phyloP scores from a whole-genome alignment of 2,329 filamentous ascomycete species.

The Decorospora gaudefroyi region DNA sequence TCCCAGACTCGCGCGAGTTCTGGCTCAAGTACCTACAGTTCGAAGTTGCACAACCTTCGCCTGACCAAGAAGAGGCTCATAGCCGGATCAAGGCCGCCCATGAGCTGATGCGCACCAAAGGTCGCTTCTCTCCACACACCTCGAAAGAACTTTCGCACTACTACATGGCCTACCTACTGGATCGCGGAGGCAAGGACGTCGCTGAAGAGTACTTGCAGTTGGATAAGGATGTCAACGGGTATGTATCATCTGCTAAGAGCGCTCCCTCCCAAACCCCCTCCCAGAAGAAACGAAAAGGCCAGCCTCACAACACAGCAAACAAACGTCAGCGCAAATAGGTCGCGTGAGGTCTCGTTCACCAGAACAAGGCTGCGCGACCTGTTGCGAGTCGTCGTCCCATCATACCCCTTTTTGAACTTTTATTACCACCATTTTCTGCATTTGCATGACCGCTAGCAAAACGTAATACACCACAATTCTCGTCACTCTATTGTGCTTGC shows the following conservation, averaged over 20 bases:
- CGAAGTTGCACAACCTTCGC: slow-evolving; percentile 81
- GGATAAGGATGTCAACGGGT: slow-evolving; percentile 84
- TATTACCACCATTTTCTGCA: slow-evolving; percentile 25
- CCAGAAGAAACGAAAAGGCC: slow-evolving; percentile 32
- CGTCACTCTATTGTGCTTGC: slow-evolving; percentile 12
- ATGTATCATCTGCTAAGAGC: slow-evolving; percentile 44
- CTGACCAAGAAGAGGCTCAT: slow-evolving; percentile 64
- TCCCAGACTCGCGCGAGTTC: slow-evolving; percentile 82
- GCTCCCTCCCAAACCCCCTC: slow-evolving; percentile 28
- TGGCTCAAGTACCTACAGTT: slow-evolving; percentile 90
- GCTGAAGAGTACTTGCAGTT: slow-evolving; percentile 84
- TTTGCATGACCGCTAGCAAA: slow-evolving; percentile 31
- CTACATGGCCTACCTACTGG: slow-evolving; percentile 84
- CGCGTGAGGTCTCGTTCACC: slow-evolving; percentile 13
- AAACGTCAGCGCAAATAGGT: slow-evolving; percentile 38
- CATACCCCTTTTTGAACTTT: slow-evolving; percentile 18
- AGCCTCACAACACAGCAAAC: slow-evolving; percentile 43
- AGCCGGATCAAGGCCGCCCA: slow-evolving; percentile 80
- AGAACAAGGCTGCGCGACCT: slow-evolving; percentile 8
- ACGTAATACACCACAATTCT: slow-evolving; percentile 38
- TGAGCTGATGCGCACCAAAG: slow-evolving; percentile 73
- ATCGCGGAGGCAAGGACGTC: slow-evolving; percentile 77
- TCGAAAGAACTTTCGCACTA: slow-evolving; percentile 75
- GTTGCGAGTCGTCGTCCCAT: slow-evolving; percentile 5
- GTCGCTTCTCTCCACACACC: slow-evolving; percentile 66